Evolutionary conservation across 768 basidiomycete genomes (phyloP).

Genomic region (Pisolithus marmoratus): DNA sequence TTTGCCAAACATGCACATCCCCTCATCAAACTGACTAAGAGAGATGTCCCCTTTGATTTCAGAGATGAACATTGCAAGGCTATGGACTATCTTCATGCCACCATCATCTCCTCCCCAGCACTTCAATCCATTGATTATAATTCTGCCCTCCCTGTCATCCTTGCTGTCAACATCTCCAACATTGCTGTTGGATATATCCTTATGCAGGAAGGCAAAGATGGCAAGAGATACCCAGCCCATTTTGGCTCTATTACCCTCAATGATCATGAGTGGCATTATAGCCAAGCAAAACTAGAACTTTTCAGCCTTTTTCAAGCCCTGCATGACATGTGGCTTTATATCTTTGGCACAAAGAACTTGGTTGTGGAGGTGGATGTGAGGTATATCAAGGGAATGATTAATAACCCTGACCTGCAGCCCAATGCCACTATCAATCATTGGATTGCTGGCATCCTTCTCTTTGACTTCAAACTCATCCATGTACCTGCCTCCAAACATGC

Average conservation of each 20-base stretch:
- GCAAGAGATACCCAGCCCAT: conserved; percentile 17
- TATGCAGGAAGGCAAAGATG: not conserved
- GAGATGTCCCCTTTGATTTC: too few relatives aligned
- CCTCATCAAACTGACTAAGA: too few relatives aligned
- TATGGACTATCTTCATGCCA: too few relatives aligned
- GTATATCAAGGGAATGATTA: not conserved
- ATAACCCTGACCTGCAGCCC: not conserved
- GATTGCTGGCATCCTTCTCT: not conserved
- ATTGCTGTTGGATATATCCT: conserved; percentile 33
- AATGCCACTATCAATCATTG: not conserved
- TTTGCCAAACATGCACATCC: too few relatives aligned
- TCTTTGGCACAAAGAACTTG: not conserved
- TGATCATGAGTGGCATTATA: conserved; percentile 9
- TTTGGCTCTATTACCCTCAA: conserved; percentile 38
- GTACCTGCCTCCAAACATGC: not conserved
- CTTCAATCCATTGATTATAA: too few relatives aligned
- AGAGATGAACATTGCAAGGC: too few relatives aligned
- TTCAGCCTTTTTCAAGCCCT: not conserved
- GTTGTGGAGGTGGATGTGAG: not conserved
- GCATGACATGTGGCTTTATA: not conserved
- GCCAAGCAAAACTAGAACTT: conserved; percentile 25
- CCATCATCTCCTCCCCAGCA: too few relatives aligned
- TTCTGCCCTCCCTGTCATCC: not conserved
- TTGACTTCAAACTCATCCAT: too few relatives aligned
- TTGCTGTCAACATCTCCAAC: conserved; percentile 20